A percentile compares a stretch with the other conserved stretches of the same genome.
These are phyloP conservation scores for Chalciporus sp. DNA, from an alignment of 1,284 basidiomycete genomes.

Conservation along the genomic window DNA sequence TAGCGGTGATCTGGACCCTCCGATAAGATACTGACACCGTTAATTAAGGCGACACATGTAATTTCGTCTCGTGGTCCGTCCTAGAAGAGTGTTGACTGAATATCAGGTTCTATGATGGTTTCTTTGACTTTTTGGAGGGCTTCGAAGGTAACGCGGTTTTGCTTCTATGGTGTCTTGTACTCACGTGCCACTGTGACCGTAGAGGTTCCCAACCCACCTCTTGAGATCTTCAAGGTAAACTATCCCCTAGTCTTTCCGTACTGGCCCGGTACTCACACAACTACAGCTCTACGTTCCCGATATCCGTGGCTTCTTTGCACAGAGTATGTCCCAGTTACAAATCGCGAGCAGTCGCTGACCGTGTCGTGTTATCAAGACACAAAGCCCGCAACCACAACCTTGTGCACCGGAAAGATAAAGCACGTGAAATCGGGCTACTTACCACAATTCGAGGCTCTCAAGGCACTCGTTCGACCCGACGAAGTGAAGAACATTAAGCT, in stretches of 20 bases:
- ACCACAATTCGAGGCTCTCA: constrained; percentile 62
- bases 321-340: constrained; percentile 41
- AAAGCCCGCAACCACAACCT: constrained; percentile 46
- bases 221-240: constrained; percentile 23
- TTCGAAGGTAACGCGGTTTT: constrained; percentile 26
- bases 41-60: constrained; percentile 29
- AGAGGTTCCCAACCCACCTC: constrained; percentile 26
- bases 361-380: constrained; percentile 45
- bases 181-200: constrained; percentile 7
- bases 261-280: neutral
- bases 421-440: constrained; percentile 65
- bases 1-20: constrained; percentile 52
- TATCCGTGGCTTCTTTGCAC: constrained; percentile 59
- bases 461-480: constrained; percentile 54
- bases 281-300: constrained; percentile 38
- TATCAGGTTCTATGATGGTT: constrained; percentile 29
- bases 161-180: neutral
- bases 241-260: neutral
- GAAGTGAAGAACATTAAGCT: constrained; percentile 72
- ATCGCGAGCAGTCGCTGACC: constrained; percentile 23
- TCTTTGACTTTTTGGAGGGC: constrained; percentile 29
- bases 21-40: constrained; percentile 42
- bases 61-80: constrained; percentile 1
- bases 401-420: constrained; percentile 63
- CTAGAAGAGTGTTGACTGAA: constrained; percentile 1